These are phyloP conservation scores for Leccinum angustisporum DNA, from an alignment of 1,284 basidiomycete genomes.

Conservation along the genomic window DNA sequence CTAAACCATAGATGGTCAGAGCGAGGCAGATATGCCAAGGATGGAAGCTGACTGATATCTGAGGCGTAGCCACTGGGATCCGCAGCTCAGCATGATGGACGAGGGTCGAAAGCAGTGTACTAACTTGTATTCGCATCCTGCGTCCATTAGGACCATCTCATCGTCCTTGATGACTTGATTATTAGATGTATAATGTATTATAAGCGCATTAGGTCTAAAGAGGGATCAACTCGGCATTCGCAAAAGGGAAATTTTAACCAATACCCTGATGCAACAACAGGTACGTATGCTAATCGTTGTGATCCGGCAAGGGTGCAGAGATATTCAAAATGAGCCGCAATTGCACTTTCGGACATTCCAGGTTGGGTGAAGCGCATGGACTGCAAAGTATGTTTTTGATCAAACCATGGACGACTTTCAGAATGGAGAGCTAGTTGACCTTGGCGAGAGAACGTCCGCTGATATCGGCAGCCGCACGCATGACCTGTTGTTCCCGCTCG, in stretches of 20 bases:
- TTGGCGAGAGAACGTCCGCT: slow-evolving; percentile 77
- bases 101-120: slow-evolving; percentile 26
- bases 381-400: slow-evolving; percentile 35
- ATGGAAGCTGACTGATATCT: slow-evolving; percentile 75
- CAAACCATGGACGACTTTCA: slow-evolving; percentile 1
- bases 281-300: slow-evolving; percentile 88
- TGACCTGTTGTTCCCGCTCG: slow-evolving; percentile 62
- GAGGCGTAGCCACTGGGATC: slow-evolving; percentile 82
- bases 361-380: slow-evolving; percentile 81
- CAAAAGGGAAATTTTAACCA: slow-evolving; percentile 20
- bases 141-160: slow-evolving; percentile 88
- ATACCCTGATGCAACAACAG: slow-evolving; percentile 91
- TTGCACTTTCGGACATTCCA: slow-evolving; percentile 69
- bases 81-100: slow-evolving; percentile 10
- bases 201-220: slow-evolving; percentile 75
- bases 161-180: slow-evolving; percentile 70
- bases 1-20: slow-evolving; percentile 36
- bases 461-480: slow-evolving; percentile 75
- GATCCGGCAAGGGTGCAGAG: slow-evolving; percentile 76
- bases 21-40: slow-evolving; percentile 2
- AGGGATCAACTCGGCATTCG: slow-evolving; percentile 8
- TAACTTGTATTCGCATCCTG: slow-evolving; percentile 86
- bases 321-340: slow-evolving; percentile 90
- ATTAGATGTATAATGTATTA: slow-evolving; percentile 92
- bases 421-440: slow-evolving; percentile 38